phyloP scores from a whole-genome alignment of 2,329 filamentous ascomycete genomes.

The Aspergillus sp. region DNA sequence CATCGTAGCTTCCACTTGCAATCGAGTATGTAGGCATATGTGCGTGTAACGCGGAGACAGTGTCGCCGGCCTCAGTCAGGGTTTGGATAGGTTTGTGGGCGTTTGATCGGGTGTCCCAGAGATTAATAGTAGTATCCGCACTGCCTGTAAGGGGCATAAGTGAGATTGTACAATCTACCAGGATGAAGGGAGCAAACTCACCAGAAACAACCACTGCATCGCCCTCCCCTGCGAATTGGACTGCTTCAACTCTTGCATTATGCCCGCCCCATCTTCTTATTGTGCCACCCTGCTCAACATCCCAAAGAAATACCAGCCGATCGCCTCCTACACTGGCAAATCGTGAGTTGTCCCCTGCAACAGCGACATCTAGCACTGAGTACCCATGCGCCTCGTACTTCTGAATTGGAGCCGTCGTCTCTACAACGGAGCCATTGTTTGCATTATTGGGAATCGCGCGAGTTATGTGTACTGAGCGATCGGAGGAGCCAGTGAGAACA shows the following conservation, averaged over 20 bases:
- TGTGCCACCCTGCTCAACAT: constrained; percentile 76
- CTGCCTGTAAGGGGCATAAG: constrained; percentile 27
- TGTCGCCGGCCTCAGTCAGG: constrained; percentile 37
- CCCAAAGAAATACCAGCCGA: constrained; percentile 88
- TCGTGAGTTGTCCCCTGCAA: constrained; percentile 69
- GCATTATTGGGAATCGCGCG: constrained; percentile 51
- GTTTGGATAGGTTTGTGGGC: constrained; percentile 39
- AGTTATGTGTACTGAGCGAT: constrained; percentile 81
- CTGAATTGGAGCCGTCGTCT: constrained; percentile 63
- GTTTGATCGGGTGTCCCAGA: constrained; percentile 39
- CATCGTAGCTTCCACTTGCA: constrained; percentile 76
- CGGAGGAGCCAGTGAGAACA: constrained; percentile 79
- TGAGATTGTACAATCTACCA: not conserved
- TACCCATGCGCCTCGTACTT: constrained; percentile 88
- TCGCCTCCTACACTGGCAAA: constrained; percentile 90
- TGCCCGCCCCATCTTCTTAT: constrained; percentile 71
- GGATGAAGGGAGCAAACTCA: constrained; percentile 4
- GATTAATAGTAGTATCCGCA: constrained; percentile 38
- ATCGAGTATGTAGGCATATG: constrained; percentile 47
- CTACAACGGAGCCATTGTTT: constrained; percentile 24
- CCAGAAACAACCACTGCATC: constrained; percentile 68
- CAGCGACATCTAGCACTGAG: constrained; percentile 76
- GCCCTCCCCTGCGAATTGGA: constrained; percentile 70
- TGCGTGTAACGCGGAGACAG: constrained; percentile 36
- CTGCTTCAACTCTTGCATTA: constrained; percentile 69